These are phyloP conservation scores for Apium graveolens DNA, from an alignment of 129 eudicot genomes.

Conservation along the genomic window DNA sequence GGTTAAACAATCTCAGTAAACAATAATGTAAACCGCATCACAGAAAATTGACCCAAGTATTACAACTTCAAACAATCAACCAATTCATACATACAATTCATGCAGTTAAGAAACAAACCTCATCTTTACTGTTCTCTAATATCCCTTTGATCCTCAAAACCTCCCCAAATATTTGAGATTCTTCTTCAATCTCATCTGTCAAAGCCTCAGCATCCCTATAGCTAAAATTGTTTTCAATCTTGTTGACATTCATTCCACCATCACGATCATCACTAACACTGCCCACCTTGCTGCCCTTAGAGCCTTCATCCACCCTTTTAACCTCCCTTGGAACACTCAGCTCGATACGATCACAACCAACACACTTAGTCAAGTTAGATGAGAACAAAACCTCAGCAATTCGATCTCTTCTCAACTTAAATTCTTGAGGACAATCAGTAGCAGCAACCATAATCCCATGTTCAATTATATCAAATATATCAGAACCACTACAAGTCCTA, in stretches of 20 bases:
- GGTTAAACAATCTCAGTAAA: background rate
- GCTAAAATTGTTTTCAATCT: slow-evolving; percentile 38
- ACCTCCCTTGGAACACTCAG: slow-evolving; percentile 30
- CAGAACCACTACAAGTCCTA: slow-evolving; percentile 35
- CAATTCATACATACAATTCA: background rate
- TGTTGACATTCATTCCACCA: slow-evolving; percentile 29
- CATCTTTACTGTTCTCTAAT: slow-evolving; percentile 48
- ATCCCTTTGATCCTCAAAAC: slow-evolving; percentile 75
- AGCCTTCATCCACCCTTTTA: slow-evolving; percentile 15
- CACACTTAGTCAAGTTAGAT: slow-evolving; percentile 49
- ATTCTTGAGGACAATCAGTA: slow-evolving; percentile 67
- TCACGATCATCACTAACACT: slow-evolving; percentile 27
- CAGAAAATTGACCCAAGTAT: background rate
- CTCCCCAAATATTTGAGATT: slow-evolving; percentile 41
- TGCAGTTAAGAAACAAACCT: slow-evolving; percentile 34
- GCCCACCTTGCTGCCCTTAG: slow-evolving; percentile 44
- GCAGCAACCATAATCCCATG: slow-evolving; percentile 81
- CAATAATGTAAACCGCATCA: background rate
- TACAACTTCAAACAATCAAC: background rate
- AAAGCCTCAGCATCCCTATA: slow-evolving; percentile 84
- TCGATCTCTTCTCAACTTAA: slow-evolving; percentile 53
- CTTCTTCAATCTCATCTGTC: slow-evolving; percentile 73
- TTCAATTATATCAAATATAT: slow-evolving; percentile 68
- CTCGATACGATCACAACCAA: slow-evolving; percentile 51
- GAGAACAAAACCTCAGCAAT: slow-evolving; percentile 69